Evolutionary conservation across 192 early-diverging fungal genomes (phyloP), one percentile per base, ranked within the genome.

Genomic region (Umbelopsis sp.): DNA sequence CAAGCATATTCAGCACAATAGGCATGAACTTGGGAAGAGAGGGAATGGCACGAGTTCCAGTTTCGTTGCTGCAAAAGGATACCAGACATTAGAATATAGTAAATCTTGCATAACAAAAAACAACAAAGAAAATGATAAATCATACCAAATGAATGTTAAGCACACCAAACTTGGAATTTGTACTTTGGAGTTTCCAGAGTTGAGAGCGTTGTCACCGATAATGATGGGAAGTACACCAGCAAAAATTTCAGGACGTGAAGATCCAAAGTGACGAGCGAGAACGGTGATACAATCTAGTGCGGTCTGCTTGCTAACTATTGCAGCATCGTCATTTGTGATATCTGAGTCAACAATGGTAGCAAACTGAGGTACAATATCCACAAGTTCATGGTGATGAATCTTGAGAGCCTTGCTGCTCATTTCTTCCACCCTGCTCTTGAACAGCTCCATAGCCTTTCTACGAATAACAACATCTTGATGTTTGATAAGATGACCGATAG

Each of bases 1-100:
- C 72, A 53, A 90, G 71, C 51, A 85, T 83, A 38, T 88, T 82
- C 45, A 96, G 82, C 20, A 95, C 84, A 24, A 82, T 66, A 32
- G 92, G 94, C 85, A 98, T 89, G 54, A 94, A 92, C 80, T 92
- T 91, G 66, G 93, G 92, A 68, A 98, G 76, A 73, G 79, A 84
- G 7, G 95, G 92, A 17, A 96, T 86, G 20, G 90, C 82, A 36
- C 93, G 89, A 49, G 93, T 75, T 25, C 93, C 94, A 25, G 97
- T 84, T 69, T 90, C 89, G 59, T 82, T 81, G 77, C 88, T 81
- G 47, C 52, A 49, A 44, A 45, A 71, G 68, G n/a, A 25, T 17
- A 62, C n/a, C 4, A 10, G 49, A 45, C 17, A 31, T 2, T 45
- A 77, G 25, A 54, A 67, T 56, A 56, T 56, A 5, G 44, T 31